These are phyloP conservation scores for Tubosaeta sp. DNA, from an alignment of 768 basidiomycete species.

Conservation along the genomic window DNA sequence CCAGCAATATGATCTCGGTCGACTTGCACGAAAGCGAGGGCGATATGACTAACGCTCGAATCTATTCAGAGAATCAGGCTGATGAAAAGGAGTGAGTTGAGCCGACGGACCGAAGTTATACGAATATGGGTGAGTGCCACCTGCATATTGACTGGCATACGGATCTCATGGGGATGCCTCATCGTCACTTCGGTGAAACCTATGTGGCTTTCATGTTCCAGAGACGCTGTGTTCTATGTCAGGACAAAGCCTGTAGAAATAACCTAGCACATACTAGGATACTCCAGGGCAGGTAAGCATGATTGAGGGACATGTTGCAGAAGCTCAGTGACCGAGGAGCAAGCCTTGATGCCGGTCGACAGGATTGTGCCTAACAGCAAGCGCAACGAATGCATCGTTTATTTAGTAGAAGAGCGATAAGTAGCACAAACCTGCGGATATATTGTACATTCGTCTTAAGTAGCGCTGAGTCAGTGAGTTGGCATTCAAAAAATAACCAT, in stretches of 20 bases:
- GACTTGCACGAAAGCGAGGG: slow-evolving; percentile 67
- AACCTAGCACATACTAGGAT: slow-evolving; percentile 46
- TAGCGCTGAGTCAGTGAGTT: slow-evolving; percentile 70
- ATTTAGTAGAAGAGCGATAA: neutral
- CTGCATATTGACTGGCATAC: slow-evolving; percentile 66
- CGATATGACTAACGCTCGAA: slow-evolving; percentile 69
- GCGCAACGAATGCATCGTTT: neutral
- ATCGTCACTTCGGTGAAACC: slow-evolving; percentile 62
- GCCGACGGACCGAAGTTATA: slow-evolving; percentile 63
- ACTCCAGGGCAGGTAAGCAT: slow-evolving; percentile 42
- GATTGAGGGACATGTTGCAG: slow-evolving; percentile 50
- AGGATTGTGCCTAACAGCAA: slow-evolving; percentile 44
- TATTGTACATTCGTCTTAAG: slow-evolving; percentile 71
- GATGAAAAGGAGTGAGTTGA: neutral
- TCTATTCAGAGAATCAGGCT: slow-evolving; percentile 33
- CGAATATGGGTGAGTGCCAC: slow-evolving; percentile 70
- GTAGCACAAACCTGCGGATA: slow-evolving; percentile 44
- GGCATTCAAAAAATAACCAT: slow-evolving; percentile 67
- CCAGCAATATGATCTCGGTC: slow-evolving; percentile 74
- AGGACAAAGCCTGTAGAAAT: slow-evolving; percentile 1
- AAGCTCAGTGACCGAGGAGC: slow-evolving; percentile 61
- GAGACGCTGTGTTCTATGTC: slow-evolving; percentile 38
- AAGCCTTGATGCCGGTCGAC: slow-evolving; percentile 50
- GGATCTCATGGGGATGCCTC: slow-evolving; percentile 60
- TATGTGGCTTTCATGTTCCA: slow-evolving; percentile 58